Evolutionary conservation across 2,329 filamentous ascomycete genomes (phyloP).

Genomic region (Arthrobotrys conoides): DNA sequence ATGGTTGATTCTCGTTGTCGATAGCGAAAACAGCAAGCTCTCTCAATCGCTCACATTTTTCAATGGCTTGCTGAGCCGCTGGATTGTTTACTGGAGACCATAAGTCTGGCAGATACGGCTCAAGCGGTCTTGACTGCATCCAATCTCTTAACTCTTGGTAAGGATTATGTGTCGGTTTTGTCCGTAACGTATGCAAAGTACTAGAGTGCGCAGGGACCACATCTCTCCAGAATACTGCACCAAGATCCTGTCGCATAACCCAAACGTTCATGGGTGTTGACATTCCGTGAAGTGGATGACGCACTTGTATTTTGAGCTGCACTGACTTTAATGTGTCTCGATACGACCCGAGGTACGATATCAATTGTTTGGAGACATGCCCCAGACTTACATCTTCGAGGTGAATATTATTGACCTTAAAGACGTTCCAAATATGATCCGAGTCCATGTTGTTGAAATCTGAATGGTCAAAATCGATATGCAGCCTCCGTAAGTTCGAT

Average conservation of each 20-base stretch:
- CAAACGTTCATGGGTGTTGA: background rate
- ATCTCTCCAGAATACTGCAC: background rate
- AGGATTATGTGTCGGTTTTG: constrained; percentile 1
- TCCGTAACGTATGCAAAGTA: background rate
- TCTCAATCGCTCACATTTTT: background rate
- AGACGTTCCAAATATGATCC: background rate
- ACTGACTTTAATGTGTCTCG: constrained; percentile 7
- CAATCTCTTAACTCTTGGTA: background rate
- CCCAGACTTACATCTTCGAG: background rate
- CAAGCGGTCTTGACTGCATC: background rate
- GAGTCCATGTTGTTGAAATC: background rate
- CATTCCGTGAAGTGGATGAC: background rate
- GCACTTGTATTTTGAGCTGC: background rate
- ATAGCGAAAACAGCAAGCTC: constrained; percentile 3
- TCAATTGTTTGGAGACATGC: background rate
- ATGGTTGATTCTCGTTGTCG: background rate
- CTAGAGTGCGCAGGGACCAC: background rate
- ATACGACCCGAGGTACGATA: constrained; percentile 8
- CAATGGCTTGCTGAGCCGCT: background rate
- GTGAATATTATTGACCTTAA: constrained; percentile 6
- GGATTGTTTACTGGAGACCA: constrained; percentile 6
- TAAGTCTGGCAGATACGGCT: background rate
- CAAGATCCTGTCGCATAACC: background rate
- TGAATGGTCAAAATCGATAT: background rate
- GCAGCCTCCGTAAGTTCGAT: constrained; percentile 9